Conservation (phyloP, 257 asterid species). For the Datura wrightii region DNA sequence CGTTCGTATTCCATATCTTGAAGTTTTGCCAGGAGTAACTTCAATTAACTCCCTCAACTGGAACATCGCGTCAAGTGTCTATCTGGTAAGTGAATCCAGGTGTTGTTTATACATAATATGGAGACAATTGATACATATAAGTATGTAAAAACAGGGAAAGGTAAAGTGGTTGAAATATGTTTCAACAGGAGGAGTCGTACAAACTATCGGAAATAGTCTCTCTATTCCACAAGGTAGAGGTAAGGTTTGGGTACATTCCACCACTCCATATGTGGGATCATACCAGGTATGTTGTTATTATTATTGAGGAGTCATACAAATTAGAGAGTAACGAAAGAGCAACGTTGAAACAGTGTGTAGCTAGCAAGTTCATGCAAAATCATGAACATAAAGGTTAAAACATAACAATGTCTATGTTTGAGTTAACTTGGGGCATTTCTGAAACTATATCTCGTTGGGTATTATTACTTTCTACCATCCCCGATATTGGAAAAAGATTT, state of each 20-base stretch:
- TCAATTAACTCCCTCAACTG: no score
- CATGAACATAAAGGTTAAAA: background rate
- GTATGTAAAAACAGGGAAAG: background rate
- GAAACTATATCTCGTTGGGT: background rate
- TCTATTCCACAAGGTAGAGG: no score
- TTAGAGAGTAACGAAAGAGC: conserved; percentile 35
- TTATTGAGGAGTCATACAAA: conserved; percentile 46
- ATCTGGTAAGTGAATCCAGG: background rate
- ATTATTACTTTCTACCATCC: background rate
- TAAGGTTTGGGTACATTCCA: background rate
- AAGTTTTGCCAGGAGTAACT: background rate
- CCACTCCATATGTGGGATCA: background rate
- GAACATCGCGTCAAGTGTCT: background rate
- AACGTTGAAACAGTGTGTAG: conserved; percentile 73
- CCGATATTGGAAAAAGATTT: no score
- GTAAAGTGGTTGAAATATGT: background rate
- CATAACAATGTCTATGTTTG: background rate
- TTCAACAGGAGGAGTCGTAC: background rate
- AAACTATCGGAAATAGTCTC: background rate
- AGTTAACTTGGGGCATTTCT: background rate
- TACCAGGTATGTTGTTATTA: background rate
- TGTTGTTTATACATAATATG: background rate
- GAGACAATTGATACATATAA: background rate
- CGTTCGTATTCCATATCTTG: background rate
- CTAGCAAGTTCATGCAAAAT: conserved; percentile 60